A percentile compares a stretch with the other conserved stretches of the same genome.
phyloP scores from a whole-genome alignment of 805 yeast species.

The Zygoascus biomembranicola region DNA sequence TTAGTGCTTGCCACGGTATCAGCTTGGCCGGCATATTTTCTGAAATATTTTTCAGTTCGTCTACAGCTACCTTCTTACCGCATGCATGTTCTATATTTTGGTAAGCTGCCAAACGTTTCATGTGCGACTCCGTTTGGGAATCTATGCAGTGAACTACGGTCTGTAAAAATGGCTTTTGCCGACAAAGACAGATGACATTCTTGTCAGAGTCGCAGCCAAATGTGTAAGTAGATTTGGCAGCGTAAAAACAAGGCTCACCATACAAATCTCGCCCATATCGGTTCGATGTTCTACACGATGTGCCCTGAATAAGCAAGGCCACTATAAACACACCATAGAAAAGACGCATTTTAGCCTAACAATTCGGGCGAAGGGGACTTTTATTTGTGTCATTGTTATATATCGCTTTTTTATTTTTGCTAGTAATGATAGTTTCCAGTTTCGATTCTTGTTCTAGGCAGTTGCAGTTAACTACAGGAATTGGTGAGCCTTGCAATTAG shows the following conservation, averaged over 20 bases:
- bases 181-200: conserved; percentile 1
- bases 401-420: too few relatives aligned
- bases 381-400: too few relatives aligned
- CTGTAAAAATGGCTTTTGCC: conserved; percentile 1
- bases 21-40: background rate
- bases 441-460: too few relatives aligned
- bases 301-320: too few relatives aligned
- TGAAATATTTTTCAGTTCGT: background rate
- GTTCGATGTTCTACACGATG: background rate
- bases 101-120: background rate
- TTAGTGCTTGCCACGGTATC: background rate
- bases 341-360: too few relatives aligned
- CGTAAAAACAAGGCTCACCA: conserved; percentile 10
- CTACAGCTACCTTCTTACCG: background rate
- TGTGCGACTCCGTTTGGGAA: background rate
- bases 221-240: background rate
- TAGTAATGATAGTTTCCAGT: too few relatives aligned
- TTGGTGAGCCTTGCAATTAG: too few relatives aligned
- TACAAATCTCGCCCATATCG: background rate
- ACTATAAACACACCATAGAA: too few relatives aligned
- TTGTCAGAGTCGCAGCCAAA: conserved; percentile 5
- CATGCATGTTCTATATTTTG: conserved; percentile 2
- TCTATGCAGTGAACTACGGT: conserved; percentile 7
- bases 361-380: too few relatives aligned
- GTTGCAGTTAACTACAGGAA: too few relatives aligned